A percentile compares a stretch with the other conserved stretches of the same genome.
phyloP scores from a whole-genome alignment of 192 early-diverging fungal genomes.

The Coemansia sp. region DNA sequence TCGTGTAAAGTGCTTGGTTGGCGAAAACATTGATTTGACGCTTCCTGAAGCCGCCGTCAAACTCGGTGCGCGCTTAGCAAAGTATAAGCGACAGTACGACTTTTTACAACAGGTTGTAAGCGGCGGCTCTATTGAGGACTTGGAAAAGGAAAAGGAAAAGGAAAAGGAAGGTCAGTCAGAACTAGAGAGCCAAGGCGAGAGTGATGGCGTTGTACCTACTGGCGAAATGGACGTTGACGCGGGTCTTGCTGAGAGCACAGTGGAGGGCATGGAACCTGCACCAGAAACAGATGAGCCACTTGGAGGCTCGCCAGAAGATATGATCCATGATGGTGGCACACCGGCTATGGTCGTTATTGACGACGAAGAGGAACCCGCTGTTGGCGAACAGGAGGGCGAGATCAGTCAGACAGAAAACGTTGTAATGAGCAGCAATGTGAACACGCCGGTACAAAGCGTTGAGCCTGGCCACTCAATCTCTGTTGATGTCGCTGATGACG shows the following conservation, averaged over 20 bases:
- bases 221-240: constrained; percentile 13
- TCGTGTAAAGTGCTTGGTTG: constrained; percentile 39
- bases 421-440: constrained; percentile 14
- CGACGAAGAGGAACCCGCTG: background rate
- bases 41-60: constrained; percentile 38
- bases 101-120: constrained; percentile 29
- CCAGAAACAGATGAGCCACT: background rate
- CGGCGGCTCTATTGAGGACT: constrained; percentile 22
- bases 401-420: background rate
- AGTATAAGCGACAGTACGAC: constrained; percentile 44
- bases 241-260: background rate
- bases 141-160: background rate
- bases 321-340: background rate
- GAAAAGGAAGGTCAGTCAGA: background rate
- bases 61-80: constrained; percentile 22
- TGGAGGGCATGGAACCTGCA: background rate
- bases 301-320: background rate
- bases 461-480: background rate
- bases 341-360: constrained; percentile 6
- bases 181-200: background rate
- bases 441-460: constrained; percentile 21
- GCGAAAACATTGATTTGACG: constrained; percentile 46
- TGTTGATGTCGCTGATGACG: background rate
- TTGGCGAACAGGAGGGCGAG: background rate
- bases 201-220: background rate